These are phyloP conservation scores for Bacidia gigantensis DNA, from an alignment of 495 filamentous ascomycete species.

Conservation along the genomic window DNA sequence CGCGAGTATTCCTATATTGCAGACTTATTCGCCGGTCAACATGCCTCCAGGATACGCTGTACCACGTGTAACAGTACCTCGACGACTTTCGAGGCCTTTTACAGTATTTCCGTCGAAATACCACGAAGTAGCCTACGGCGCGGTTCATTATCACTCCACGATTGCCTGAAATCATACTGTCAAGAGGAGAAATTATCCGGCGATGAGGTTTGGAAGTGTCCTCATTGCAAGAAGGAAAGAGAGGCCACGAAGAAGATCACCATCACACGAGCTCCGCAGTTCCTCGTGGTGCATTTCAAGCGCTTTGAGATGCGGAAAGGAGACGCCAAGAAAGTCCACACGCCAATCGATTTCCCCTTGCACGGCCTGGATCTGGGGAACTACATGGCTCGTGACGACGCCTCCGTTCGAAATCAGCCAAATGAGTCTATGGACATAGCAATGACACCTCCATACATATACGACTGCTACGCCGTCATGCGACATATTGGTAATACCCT, in stretches of 20 bases:
- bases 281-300: constrained; percentile 64
- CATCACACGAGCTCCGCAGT: constrained; percentile 56
- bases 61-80: constrained; percentile 50
- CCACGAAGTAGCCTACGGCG: constrained; percentile 32
- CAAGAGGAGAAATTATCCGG: constrained; percentile 50
- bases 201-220: constrained; percentile 62
- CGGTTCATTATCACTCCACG: constrained; percentile 33
- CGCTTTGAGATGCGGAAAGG: constrained; percentile 49
- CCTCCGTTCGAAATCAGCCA: neutral
- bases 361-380: constrained; percentile 45
- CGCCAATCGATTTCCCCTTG: constrained; percentile 54
- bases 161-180: constrained; percentile 56
- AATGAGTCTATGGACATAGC: constrained; percentile 26
- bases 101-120: constrained; percentile 54
- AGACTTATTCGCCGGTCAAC: constrained; percentile 58
- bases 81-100: constrained; percentile 62
- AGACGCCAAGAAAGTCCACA: constrained; percentile 52
- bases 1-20: constrained; percentile 53
- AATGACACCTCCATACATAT: constrained; percentile 50
- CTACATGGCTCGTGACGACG: constrained; percentile 15
- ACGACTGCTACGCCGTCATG: constrained; percentile 59
- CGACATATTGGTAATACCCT: constrained; percentile 51
- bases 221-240: constrained; percentile 51
- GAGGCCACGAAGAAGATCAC: constrained; percentile 62
- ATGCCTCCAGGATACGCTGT: constrained; percentile 50